Evolutionary conservation across 164 flowering plant species (phyloP), one percentile per base, ranked within the genome.

Genomic region (Umbellularia californica): DNA sequence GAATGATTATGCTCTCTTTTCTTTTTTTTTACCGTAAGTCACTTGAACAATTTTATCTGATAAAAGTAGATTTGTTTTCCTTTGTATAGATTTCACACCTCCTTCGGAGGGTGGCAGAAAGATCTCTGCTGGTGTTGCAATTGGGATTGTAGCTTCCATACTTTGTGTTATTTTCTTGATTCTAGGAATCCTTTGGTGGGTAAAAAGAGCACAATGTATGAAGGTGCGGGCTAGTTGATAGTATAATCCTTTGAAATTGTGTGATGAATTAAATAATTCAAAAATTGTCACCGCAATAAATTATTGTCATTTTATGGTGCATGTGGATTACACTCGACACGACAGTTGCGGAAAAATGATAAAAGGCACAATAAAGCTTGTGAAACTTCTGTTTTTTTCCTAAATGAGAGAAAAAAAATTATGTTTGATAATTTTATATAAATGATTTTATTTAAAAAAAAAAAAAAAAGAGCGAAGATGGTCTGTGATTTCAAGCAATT

Each of bases 71-170:
- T 25, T 3, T 25, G 19, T 30, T 20, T 20, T 50, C 33, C 15
- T 12, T 75, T 13, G 51, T 58, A 23, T 72, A 81, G 79, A 81
- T 72, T 77, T 77, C 71, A 58, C 4, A 65, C 72, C 77, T 72
- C 78, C 79, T 58, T 67, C 72, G 55, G 82, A 69, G 74, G 67
- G 70, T 28, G 58, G 78, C 72, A 82, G 77, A 41, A 72, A 72
- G 35, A 64, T 83, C 47, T 79, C 86, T 58, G 77, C 66, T 9
- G 85, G 83, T 12, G 76, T 72, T 25, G 77, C 83, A 35, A 79
- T 74, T 24, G 88, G 82, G 28, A 85, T 85, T 58, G 81, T 83
- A 65, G 76, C 67, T 67, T 81, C 72, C 12, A 77, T 68, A 22
- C 52, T 73, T 5, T 62, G 60, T 51, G 20, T 77, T 22, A 19